Conservation (phyloP, 2,329 filamentous ascomycete species). For the Trichophyton simii region DNA sequence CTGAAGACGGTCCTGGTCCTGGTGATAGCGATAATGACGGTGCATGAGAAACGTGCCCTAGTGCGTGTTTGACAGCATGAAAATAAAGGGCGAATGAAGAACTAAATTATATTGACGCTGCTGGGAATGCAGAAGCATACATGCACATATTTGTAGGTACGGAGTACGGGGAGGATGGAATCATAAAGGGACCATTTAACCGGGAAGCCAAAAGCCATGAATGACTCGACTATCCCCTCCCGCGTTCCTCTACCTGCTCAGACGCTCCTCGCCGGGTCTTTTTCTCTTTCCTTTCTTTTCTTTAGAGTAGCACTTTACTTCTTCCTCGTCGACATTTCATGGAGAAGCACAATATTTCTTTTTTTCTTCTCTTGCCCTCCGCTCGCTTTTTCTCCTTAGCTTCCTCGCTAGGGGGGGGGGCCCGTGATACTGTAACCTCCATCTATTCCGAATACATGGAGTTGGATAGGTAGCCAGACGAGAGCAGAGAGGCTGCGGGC, state of each 20-base stretch:
- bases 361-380: not conserved
- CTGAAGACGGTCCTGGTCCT: not conserved
- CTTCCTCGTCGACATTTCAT: not conserved
- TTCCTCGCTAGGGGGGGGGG: not conserved
- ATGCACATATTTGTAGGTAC: not conserved
- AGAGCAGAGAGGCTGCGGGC: not conserved
- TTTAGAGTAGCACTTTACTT: not conserved
- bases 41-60: slow-evolving; percentile 2
- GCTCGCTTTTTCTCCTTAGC: not conserved
- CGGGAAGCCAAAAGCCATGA: not conserved
- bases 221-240: not conserved
- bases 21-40: not conserved
- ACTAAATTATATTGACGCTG: not conserved
- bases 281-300: not conserved
- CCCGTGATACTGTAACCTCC: slow-evolving; percentile 1
- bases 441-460: not conserved
- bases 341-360: not conserved
- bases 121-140: not conserved
- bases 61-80: slow-evolving; percentile 2
- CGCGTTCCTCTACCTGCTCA: not conserved
- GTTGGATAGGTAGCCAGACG: not conserved
- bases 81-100: not conserved
- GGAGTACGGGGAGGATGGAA: not conserved
- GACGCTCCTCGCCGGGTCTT: not conserved
- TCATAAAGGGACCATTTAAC: not conserved